Conservation (phyloP, 805 yeast genomes). For the Helenozyma baotianmanensis region DNA sequence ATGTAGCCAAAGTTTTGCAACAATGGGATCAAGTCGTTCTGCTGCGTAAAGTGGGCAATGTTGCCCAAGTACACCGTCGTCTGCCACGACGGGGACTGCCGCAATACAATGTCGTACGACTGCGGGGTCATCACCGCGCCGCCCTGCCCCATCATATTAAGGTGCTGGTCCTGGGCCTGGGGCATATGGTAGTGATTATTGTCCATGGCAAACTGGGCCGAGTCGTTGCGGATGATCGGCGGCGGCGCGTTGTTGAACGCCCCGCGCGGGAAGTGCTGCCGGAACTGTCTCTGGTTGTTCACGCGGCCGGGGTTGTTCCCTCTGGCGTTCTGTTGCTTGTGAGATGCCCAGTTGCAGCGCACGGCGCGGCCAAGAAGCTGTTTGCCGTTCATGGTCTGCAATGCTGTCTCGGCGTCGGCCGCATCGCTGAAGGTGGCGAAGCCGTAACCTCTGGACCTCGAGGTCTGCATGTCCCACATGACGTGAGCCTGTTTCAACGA, state of each 20-base stretch:
- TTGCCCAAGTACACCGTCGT: constrained; percentile 87
- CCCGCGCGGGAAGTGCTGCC: neutral
- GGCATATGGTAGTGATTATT: no score
- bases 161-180: neutral
- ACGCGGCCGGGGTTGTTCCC: neutral
- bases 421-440: constrained; percentile 71
- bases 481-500: constrained; percentile 80
- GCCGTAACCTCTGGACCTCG: constrained; percentile 88
- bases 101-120: constrained; percentile 62
- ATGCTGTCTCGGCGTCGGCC: constrained; percentile 69
- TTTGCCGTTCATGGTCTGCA: constrained; percentile 70
- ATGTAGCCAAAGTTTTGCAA: constrained; percentile 78
- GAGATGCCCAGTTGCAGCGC: constrained; percentile 87
- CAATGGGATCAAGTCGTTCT: constrained; percentile 67
- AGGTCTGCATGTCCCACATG: constrained; percentile 97
- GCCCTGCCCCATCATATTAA: neutral
- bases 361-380: constrained; percentile 70
- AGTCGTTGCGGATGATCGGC: no score
- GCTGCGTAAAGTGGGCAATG: constrained; percentile 70
- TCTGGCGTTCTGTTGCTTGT: constrained; percentile 38
- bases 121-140: constrained; percentile 43
- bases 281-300: neutral
- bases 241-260: neutral
- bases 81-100: constrained; percentile 79
- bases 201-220: no score